These are phyloP conservation scores for Leptodontidium sp. DNA, from an alignment of 2,329 filamentous ascomycete species.

Conservation along the genomic window DNA sequence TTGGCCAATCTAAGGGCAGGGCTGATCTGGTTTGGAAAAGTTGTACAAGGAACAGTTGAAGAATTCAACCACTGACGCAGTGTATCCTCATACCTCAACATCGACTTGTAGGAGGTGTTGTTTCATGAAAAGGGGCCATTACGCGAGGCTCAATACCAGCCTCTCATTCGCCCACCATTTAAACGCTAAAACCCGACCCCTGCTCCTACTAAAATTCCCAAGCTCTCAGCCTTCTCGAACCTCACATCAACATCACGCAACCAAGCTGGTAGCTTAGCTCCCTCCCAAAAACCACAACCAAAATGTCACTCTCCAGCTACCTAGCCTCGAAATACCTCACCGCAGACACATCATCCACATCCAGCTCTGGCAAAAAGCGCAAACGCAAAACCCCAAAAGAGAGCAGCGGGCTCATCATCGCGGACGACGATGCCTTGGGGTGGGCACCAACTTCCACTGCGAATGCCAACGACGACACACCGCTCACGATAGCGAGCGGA, in stretches of 20 bases:
- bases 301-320: constrained; percentile 73
- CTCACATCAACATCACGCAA: neutral
- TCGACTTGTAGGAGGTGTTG: neutral
- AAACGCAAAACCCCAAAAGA: constrained; percentile 63
- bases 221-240: constrained; percentile 7
- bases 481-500: constrained; percentile 58
- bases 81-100: neutral
- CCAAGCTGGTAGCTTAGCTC: no score
- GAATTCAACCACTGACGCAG: neutral
- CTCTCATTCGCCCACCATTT: neutral
- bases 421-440: constrained; percentile 65
- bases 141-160: neutral
- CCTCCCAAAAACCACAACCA: neutral
- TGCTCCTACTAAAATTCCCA: neutral
- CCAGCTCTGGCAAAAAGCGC: constrained; percentile 68
- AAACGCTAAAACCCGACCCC: neutral
- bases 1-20: neutral
- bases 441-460: constrained; percentile 52
- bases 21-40: neutral
- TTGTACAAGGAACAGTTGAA: neutral
- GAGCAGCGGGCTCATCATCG: constrained; percentile 65
- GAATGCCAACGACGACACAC: constrained; percentile 58
- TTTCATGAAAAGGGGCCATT: neutral
- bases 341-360: constrained; percentile 60
- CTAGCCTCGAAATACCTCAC: constrained; percentile 91